Base-by-base conservation (phyloP, 1,284 basidiomycete genomes). In the Phaffia rhodozyma region DNA sequence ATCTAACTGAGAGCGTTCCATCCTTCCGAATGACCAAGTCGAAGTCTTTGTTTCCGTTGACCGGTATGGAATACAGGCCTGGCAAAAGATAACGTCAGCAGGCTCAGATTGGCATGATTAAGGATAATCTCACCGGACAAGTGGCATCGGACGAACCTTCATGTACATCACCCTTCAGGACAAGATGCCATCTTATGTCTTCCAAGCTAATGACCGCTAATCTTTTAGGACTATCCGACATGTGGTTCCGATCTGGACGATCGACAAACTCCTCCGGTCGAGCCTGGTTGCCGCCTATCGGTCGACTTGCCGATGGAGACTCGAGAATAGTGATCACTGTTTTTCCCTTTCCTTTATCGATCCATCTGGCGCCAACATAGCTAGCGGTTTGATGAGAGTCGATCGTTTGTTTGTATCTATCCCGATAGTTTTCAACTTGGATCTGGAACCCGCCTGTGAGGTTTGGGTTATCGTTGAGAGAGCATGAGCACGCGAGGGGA, bases 1-100 rank as follows among this genome's bases (percentile, higher is more conserved):
- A 65, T 5, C 63, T 53, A 20, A 65, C 34, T 16, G 30, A 16
- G 7, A 65, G 21, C 9, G 21, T 53, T 5, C 63, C 63, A 16
- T 61, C 63, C 9, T 32, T 51, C 0, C 51, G 49, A 25, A 60
- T 32, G 23, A 65, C 63, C 11, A 65, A n/a, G 30, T 65, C 63
- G 32, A 65, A 65, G 27, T 65, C 63, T 50, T 65, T 65, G 58
- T 65, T 65, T 11, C 63, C 63, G 34, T 65, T 54, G 27, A 65
- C 63, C 21, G 58, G 52, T 2, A 65, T 49, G 1, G 58, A 34
- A 48, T 48, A n/a, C 18, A 49, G 21, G 50, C 58, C 63, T 65
- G 32, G 13, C 13, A 13, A 32, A 43, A 13, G 29, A 49, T 32
- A 48, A 11, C 9, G 18, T 29, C 49, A 32, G 47, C 13, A 9